Base-by-base conservation (phyloP, 257 asterid genomes). In the Anisodus acutangulus region DNA sequence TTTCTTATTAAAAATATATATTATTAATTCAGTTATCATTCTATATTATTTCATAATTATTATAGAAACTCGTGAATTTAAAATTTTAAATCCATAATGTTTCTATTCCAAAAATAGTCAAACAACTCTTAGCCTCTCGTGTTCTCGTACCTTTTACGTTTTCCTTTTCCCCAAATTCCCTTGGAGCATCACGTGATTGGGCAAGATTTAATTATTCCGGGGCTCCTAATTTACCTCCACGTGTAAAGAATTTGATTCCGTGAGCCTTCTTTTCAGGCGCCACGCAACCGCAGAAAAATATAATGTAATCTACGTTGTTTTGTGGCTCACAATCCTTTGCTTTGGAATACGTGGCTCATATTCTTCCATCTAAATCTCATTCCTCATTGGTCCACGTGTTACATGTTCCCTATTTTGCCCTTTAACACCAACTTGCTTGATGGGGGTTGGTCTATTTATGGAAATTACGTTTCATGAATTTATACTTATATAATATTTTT, bases 251-350 rank as follows among this genome's bases (percentile, higher is more conserved):
- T 26, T 76, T 12, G 26, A 31, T 51, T 51, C 53, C 49, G 63
- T 51, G 81, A 64, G 49, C 31, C 64, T 26, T 31, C 6, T 12
- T 13, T 5, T 7, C 37, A 13, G 5, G 0, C 2, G 81, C 81
- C 81, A 76, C 81, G 26, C 81, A 51, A 76, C 11, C 81, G 7
- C 26, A 4, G 64, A 12, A 31, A 26, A 0, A 1, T 1, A 31
- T 31, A 31, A 31, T 31, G 58, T 51, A 51, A 51, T 76, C 81
- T 26, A 31, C 15, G 26, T 22, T 47, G 6, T 1, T 74, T 78
- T 78, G 82, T 78, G 82, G 82, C 82, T 78, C 82, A 78, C 82
- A 53, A 78, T 78, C 9, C 4, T 53, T 78, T 53, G 31, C 64
- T 78, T 53, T 53, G 8, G 3, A 9, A 13, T 26, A 22, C 31